These are phyloP conservation scores for Lentinula boryana DNA, from an alignment of 768 basidiomycete genomes.

Conservation along the genomic window DNA sequence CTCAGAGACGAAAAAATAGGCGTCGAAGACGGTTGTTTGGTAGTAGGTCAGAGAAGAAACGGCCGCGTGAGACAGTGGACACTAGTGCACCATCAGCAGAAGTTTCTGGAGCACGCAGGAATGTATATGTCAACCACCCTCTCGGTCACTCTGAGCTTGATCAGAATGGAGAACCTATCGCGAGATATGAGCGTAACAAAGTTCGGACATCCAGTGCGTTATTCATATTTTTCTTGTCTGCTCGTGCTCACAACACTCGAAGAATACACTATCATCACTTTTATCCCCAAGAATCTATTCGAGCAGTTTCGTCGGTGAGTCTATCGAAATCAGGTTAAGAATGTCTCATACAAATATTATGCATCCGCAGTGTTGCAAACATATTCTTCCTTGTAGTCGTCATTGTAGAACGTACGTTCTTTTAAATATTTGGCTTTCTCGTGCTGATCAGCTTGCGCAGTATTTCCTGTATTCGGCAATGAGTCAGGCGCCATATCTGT, in stretches of 20 bases:
- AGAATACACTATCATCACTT: conserved; percentile 91
- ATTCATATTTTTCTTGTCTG: neutral
- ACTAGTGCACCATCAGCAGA: conserved; percentile 28
- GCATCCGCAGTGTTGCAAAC: conserved; percentile 66
- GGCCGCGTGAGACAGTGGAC: conserved; percentile 22
- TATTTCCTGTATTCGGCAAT: conserved; percentile 90
- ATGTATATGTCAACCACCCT: conserved; percentile 76
- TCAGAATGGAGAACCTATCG: conserved; percentile 67
- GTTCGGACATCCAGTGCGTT: conserved; percentile 87
- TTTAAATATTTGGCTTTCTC: neutral
- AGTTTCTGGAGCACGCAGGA: conserved; percentile 53
- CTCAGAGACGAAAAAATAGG: conserved; percentile 49
- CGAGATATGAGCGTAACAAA: conserved; percentile 86
- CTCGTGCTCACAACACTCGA: conserved; percentile 2
- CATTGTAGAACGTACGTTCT: conserved; percentile 62
- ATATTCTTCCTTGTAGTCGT: conserved; percentile 87
- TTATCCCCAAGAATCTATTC: conserved; percentile 89
- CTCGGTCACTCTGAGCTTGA: conserved; percentile 62
- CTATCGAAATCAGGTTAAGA: neutral
- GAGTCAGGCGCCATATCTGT: conserved; percentile 76
- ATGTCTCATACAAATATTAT: conserved; percentile 1
- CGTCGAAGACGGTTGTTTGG: conserved; percentile 60
- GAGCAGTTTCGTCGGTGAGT: conserved; percentile 88
- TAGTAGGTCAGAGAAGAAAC: conserved; percentile 40
- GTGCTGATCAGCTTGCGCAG: conserved; percentile 26